Conservation (phyloP, 2,329 filamentous ascomycete species). For the Fusarium aywerte region DNA sequence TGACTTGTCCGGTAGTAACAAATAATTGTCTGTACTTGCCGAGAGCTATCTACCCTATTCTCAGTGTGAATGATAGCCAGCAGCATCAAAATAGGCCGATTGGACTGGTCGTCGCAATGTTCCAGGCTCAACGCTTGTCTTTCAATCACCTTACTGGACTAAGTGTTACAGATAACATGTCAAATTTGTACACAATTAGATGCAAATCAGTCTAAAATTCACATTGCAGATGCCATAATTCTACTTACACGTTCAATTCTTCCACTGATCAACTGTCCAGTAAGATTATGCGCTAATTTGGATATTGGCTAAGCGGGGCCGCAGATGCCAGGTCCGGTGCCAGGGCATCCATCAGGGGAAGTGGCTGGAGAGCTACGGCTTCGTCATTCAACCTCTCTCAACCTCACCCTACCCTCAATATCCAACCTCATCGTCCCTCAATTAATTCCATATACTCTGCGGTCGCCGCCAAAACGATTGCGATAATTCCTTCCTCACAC, state of each 20-base stretch:
- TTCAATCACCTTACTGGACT: not conserved
- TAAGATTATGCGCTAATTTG: conserved; percentile 43
- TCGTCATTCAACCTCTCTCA: conserved; percentile 45
- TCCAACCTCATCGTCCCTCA: conserved; percentile 23
- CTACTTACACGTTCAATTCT: conserved; percentile 3
- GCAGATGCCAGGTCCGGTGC: conserved; percentile 11
- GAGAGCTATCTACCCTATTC: not conserved
- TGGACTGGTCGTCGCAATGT: not conserved
- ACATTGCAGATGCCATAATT: not conserved
- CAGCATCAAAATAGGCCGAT: not conserved
- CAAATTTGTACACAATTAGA: not conserved
- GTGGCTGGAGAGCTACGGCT: conserved; percentile 45
- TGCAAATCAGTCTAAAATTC: not conserved
- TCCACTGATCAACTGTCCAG: not conserved
- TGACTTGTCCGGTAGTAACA: not conserved
- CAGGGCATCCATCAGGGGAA: conserved; percentile 40
- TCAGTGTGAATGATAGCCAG: not conserved
- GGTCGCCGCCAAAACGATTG: conserved; percentile 33
- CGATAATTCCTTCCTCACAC: not conserved
- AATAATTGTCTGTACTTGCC: not conserved
- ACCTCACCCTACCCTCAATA: conserved; percentile 16
- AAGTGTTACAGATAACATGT: not conserved
- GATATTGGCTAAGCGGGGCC: conserved; percentile 44
- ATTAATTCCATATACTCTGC: conserved; percentile 17
- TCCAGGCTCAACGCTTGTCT: not conserved